Conservation (phyloP, 805 yeast genomes). For the Starmerella vitae region DNA sequence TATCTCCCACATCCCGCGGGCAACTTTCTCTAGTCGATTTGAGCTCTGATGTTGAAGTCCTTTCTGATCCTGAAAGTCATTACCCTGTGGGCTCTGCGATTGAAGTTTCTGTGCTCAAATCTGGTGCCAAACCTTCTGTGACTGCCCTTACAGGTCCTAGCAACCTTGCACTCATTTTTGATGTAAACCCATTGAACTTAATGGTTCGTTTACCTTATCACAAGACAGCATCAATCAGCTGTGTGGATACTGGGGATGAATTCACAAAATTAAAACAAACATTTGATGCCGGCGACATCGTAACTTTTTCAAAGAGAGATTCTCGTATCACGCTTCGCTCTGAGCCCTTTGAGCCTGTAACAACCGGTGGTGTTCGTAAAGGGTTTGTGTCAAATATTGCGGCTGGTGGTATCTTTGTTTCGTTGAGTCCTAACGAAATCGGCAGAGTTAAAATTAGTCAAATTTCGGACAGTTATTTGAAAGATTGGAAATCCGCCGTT, state of each 20-base stretch:
- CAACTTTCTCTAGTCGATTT: slow-evolving; percentile 52
- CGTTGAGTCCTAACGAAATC: slow-evolving; percentile 53
- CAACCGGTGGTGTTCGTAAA: slow-evolving; percentile 53
- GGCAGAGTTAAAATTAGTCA: slow-evolving; percentile 75
- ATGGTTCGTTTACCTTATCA: slow-evolving; percentile 56
- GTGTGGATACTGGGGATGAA: slow-evolving; percentile 66
- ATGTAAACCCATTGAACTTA: slow-evolving; percentile 45
- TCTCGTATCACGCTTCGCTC: slow-evolving; percentile 45
- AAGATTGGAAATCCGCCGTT: slow-evolving; percentile 78
- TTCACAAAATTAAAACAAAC: slow-evolving; percentile 32
- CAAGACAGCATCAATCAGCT: slow-evolving; percentile 49
- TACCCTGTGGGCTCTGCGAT: slow-evolving; percentile 66
- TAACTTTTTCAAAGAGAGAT: slow-evolving; percentile 2
- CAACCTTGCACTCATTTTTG: slow-evolving; percentile 50
- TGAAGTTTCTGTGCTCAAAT: slow-evolving; percentile 39
- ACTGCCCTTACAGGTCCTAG: slow-evolving; percentile 34
- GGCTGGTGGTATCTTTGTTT: slow-evolving; percentile 61
- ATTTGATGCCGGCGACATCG: slow-evolving; percentile 37
- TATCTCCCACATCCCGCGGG: slow-evolving; percentile 58
- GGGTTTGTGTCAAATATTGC: slow-evolving; percentile 71
- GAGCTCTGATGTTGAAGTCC: slow-evolving; percentile 37
- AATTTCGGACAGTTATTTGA: slow-evolving; percentile 64
- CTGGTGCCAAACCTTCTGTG: slow-evolving; percentile 30
- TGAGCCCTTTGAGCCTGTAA: slow-evolving; percentile 4
- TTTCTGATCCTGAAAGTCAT: slow-evolving; percentile 38